Conservation (phyloP, 176 grass and related monocot genomes). For the Cenchrus purpureus region DNA sequence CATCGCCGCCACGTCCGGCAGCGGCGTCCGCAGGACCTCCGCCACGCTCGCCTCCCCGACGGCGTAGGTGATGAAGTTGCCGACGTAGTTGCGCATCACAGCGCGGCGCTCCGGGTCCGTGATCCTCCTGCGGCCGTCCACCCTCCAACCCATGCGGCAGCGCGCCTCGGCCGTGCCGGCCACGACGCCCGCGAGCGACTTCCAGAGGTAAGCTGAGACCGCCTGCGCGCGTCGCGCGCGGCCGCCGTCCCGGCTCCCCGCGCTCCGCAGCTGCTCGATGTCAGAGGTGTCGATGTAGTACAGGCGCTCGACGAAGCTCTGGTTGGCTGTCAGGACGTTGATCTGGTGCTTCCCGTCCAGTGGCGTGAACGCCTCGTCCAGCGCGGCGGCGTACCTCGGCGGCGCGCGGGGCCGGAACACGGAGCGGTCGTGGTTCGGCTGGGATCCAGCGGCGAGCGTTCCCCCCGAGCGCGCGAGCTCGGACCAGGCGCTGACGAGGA, state of each 20-base stretch:
- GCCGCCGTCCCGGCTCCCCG: neutral
- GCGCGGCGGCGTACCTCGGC: slow-evolving; percentile 11
- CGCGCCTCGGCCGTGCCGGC: slow-evolving; percentile 19
- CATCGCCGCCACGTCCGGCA: slow-evolving; percentile 24
- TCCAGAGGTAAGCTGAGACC: slow-evolving; percentile 49
- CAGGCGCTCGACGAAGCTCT: slow-evolving; percentile 32
- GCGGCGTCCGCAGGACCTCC: slow-evolving; percentile 20
- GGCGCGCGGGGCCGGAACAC: slow-evolving; percentile 32
- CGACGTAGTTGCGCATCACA: slow-evolving; percentile 39
- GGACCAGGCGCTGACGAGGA: slow-evolving; percentile 33
- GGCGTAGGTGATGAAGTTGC: slow-evolving; percentile 37
- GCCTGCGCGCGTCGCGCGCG: slow-evolving; percentile 29
- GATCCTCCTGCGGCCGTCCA: slow-evolving; percentile 38
- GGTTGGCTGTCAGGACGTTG: slow-evolving; percentile 32
- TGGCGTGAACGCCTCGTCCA: slow-evolving; percentile 29
- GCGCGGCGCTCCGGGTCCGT: neutral
- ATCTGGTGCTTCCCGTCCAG: neutral
- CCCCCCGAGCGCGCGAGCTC: slow-evolving; percentile 20
- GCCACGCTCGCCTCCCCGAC: slow-evolving; percentile 29
- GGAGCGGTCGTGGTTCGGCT: slow-evolving; percentile 50
- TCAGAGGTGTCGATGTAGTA: slow-evolving; percentile 35
- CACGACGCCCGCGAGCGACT: slow-evolving; percentile 22
- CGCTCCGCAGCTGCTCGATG: neutral
- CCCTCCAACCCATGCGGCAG: slow-evolving; percentile 50
- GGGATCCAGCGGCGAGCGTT: neutral